Base-by-base conservation (phyloP, 139 green algal genomes). In the Bryopsis sp. region DNA sequence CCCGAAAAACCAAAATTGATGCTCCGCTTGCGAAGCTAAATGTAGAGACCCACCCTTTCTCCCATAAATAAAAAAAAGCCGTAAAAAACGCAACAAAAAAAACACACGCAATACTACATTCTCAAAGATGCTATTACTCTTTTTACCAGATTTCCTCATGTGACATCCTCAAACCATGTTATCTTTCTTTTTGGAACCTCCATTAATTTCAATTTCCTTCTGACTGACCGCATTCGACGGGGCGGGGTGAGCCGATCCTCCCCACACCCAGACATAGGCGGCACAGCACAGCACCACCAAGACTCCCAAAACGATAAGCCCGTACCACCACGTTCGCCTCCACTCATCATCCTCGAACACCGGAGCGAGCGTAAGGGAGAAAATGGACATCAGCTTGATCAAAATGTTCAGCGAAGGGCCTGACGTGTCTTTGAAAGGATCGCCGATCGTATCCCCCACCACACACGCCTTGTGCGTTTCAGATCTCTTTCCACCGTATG, bases 371-470 rank as follows among this genome's bases (percentile, higher is more conserved):
- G 88, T 76, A 1, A 88, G 79, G 5, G 81, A 84, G 47, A 87
- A 77, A 29, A 78, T 82, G 6, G 82, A 75, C 50, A 88, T 73
- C 76, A 88, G 76, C 72, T 88, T 88, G 64, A 88, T 88, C 0
- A 88, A 69, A 0, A 88, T 77, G 46, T 88, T 77, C 11, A 88
- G 64, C 1, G 72, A 78, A 24, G 82, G 82, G 24, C 82, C 82
- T 38, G 82, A 77, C 32, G 82, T 88, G 70, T 88, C 82, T 67
- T 81, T 81, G 68, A 81, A 84, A 2, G 78, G 74, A 67, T 81
- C 78, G 29, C 78, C 78, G 24, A 84, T 74, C 29, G 82, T 88
- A 69, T 88, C 82, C 1, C 82, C 82, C 24, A 78, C 82, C 1
- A 88, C 74, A 2, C 72, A 72, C 1, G 82, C 82, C 58, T 82